A percentile compares a stretch with the other conserved stretches of the same genome.
These are phyloP conservation scores for Postia placenta DNA, from an alignment of 768 basidiomycete genomes.

Conservation along the genomic window DNA sequence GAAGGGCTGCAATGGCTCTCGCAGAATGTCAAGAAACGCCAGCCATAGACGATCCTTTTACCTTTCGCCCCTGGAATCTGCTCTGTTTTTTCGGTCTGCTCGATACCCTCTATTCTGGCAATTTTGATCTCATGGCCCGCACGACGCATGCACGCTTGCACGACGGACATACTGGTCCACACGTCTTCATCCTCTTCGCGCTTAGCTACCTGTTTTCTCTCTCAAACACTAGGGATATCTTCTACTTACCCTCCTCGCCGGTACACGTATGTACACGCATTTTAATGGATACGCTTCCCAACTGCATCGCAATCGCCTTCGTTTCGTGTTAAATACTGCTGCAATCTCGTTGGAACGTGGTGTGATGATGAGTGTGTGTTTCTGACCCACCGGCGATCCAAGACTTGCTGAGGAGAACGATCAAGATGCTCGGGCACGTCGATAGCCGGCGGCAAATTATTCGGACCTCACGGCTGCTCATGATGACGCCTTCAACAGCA, in stretches of 20 bases:
- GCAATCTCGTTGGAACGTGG: background rate
- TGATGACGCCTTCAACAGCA: conserved; percentile 19
- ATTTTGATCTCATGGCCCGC: conserved; percentile 25
- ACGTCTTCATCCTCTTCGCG: conserved; percentile 11
- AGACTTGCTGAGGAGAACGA: no score
- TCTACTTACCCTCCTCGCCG: conserved; percentile 19
- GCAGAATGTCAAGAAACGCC: conserved; percentile 93
- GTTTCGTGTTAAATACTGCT: background rate
- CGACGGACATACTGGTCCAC: conserved; percentile 26
- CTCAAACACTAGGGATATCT: conserved; percentile 11
- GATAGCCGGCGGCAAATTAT: background rate
- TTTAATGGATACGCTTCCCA: conserved; percentile 21
- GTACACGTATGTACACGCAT: conserved; percentile 24
- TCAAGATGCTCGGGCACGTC: no score
- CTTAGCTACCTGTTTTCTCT: conserved; percentile 11
- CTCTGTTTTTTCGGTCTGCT: conserved; percentile 25
- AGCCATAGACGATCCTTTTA: conserved; percentile 42
- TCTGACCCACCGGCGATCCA: no score
- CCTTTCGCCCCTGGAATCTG: conserved; percentile 20
- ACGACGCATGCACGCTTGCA: conserved; percentile 26
- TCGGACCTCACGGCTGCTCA: conserved; percentile 11
- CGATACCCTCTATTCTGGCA: conserved; percentile 22
- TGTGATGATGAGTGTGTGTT: no score
- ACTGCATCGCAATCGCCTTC: conserved; percentile 7
- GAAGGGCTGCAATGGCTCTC: conserved; percentile 98